These are phyloP conservation scores for Ophiocordyceps unilateralis DNA, from an alignment of 2,329 filamentous ascomycete genomes.

Conservation along the genomic window DNA sequence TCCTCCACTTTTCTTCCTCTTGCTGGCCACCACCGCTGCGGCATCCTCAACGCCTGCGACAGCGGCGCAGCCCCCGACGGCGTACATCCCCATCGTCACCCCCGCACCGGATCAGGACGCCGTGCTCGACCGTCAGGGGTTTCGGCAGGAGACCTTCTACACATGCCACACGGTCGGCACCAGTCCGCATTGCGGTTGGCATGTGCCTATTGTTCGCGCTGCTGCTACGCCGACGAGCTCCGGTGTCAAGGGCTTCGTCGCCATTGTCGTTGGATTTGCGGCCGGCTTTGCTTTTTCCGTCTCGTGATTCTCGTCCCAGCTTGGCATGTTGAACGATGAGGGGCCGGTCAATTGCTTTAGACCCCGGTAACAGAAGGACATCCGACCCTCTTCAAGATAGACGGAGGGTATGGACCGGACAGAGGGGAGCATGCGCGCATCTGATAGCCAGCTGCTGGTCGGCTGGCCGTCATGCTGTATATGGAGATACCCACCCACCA, in stretches of 20 bases:
- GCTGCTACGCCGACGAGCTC: conserved; percentile 5
- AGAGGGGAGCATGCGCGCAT: no score
- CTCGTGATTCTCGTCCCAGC: background rate
- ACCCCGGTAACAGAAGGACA: no score
- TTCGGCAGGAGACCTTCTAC: conserved; percentile 16
- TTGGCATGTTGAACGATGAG: background rate
- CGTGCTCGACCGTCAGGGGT: conserved; percentile 13
- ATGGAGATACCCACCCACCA: background rate
- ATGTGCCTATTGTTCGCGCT: conserved; percentile 14
- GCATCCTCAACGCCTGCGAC: background rate
- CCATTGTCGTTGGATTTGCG: background rate
- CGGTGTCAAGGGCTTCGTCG: background rate
- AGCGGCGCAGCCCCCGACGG: conserved; percentile 2
- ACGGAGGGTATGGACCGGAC: no score
- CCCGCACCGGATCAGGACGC: conserved; percentile 14
- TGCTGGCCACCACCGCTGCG: background rate
- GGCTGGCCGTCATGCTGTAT: background rate
- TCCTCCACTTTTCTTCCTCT: background rate
- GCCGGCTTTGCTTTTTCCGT: background rate
- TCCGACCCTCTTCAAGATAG: no score
- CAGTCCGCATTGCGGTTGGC: conserved; percentile 18
- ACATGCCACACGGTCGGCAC: conserved; percentile 14
- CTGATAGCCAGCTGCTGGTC: conserved; percentile 1
- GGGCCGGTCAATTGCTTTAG: no score
- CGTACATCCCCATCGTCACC: conserved; percentile 14